Percentiles rank a stretch among this genome's conserved stretches.
Evolutionary conservation across 257 asterid genomes (phyloP).

Genomic region (Solanum etuberosum): DNA sequence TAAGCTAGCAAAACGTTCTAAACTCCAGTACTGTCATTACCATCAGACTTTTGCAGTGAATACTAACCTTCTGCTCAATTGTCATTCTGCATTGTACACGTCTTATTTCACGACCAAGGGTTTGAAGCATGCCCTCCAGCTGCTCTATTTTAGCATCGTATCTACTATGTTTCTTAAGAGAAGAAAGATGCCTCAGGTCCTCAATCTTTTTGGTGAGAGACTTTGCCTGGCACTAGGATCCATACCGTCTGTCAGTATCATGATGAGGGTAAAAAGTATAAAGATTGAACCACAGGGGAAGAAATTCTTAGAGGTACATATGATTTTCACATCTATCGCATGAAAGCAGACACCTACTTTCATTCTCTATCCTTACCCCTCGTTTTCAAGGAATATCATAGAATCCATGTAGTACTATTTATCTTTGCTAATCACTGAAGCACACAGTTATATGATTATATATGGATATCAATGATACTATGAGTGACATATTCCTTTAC

Average conservation of each 20-base stretch:
- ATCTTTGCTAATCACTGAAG: not conserved
- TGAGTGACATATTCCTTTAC: not conserved
- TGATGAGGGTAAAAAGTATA: not conserved
- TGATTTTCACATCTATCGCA: not conserved
- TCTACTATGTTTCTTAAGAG: conserved; percentile 5
- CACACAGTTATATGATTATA: not conserved
- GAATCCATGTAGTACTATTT: not conserved
- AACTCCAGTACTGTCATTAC: not conserved
- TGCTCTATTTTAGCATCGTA: conserved; percentile 33
- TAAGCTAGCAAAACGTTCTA: not conserved
- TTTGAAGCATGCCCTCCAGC: conserved; percentile 48
- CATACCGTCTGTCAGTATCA: not conserved
- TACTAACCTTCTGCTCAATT: conserved; percentile 53
- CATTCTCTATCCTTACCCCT: not conserved
- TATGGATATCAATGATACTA: not conserved
- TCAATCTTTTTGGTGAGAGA: conserved; percentile 42
- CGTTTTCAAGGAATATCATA: not conserved
- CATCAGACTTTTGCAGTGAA: not conserved
- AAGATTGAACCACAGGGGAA: not conserved
- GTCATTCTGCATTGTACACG: conserved; percentile 34
- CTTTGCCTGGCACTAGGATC: conserved; percentile 44
- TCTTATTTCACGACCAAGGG: conserved; percentile 31
- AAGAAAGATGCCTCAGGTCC: conserved; percentile 30
- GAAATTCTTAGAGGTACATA: not conserved
- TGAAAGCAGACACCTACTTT: not conserved